Percentiles rank a stretch among this genome's conserved stretches.
Evolutionary conservation across 805 yeast species (phyloP).

Genomic region (Starmerella sp.): DNA sequence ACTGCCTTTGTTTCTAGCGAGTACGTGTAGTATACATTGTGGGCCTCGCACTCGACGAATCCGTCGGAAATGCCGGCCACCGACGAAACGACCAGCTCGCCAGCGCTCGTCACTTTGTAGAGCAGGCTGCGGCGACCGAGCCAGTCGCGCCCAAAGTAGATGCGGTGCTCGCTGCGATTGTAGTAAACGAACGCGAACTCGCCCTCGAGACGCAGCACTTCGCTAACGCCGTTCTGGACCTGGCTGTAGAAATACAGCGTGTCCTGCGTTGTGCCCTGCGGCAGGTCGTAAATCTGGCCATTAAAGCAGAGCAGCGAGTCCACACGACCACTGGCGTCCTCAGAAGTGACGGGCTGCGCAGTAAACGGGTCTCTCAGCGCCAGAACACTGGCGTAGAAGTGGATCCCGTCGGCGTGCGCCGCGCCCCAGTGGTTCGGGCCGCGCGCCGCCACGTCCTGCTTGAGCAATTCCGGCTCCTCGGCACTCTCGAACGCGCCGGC

Average conservation of each 20-base stretch:
- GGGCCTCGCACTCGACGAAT: slow-evolving; percentile 21
- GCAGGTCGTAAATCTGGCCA: slow-evolving; percentile 70
- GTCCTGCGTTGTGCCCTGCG: slow-evolving; percentile 53
- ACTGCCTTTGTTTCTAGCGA: not conserved
- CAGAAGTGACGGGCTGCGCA: slow-evolving; percentile 48
- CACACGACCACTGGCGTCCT: slow-evolving; percentile 5
- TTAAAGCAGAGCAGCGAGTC: slow-evolving; percentile 57
- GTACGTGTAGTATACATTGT: slow-evolving; percentile 16
- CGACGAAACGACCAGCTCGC: slow-evolving; percentile 14
- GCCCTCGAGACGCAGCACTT: slow-evolving; percentile 42
- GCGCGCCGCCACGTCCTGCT: slow-evolving; percentile 15
- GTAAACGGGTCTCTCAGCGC: slow-evolving; percentile 72
- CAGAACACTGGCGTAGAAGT: slow-evolving; percentile 45
- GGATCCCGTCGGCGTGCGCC: not conserved
- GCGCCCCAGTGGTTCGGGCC: slow-evolving; percentile 26
- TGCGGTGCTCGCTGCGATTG: slow-evolving; percentile 24
- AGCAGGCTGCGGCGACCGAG: slow-evolving; percentile 73
- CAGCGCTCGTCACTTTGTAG: slow-evolving; percentile 29
- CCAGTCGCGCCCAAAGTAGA: slow-evolving; percentile 75
- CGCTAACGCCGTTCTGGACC: slow-evolving; percentile 30
- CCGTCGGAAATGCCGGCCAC: slow-evolving; percentile 11
- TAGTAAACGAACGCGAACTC: slow-evolving; percentile 63
- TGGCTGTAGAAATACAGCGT: slow-evolving; percentile 28
- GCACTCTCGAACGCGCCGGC: not conserved
- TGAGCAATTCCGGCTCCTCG: not conserved